phyloP scores from a whole-genome alignment of 306 rosid species.

The Gleditsia sinensis region DNA sequence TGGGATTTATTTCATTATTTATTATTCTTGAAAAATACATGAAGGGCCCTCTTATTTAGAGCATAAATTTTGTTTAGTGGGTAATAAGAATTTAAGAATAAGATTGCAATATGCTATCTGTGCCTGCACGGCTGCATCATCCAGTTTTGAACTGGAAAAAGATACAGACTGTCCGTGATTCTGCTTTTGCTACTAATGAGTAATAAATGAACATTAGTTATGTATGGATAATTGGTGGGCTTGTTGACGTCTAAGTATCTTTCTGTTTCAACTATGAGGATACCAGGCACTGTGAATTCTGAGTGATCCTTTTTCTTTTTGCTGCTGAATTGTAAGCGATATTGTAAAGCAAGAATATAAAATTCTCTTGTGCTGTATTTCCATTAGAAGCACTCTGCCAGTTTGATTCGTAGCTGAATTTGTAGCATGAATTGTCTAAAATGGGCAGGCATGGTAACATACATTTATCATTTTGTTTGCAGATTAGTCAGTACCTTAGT shows the following conservation, averaged over 20 bases:
- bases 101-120: neutral
- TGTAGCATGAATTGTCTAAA: neutral
- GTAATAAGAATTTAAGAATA: neutral
- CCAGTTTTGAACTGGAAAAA: neutral
- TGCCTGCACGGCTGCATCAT: neutral
- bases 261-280: neutral
- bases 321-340: too few relatives aligned
- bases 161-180: neutral
- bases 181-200: neutral
- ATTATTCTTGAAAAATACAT: constrained; percentile 16
- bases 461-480: constrained; percentile 37
- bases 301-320: neutral
- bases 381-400: constrained; percentile 2
- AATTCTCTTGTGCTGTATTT: neutral
- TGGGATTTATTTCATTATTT: constrained; percentile 24
- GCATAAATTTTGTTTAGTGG: neutral
- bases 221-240: neutral
- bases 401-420: constrained; percentile 16
- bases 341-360: neutral
- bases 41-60: neutral
- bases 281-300: neutral
- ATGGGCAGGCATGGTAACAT: constrained; percentile 7
- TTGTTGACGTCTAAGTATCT: neutral
- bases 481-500: constrained; percentile 81
- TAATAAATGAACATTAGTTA: neutral